These are phyloP conservation scores for Platismatia glauca DNA, from an alignment of 495 filamentous ascomycete genomes.

Conservation along the genomic window DNA sequence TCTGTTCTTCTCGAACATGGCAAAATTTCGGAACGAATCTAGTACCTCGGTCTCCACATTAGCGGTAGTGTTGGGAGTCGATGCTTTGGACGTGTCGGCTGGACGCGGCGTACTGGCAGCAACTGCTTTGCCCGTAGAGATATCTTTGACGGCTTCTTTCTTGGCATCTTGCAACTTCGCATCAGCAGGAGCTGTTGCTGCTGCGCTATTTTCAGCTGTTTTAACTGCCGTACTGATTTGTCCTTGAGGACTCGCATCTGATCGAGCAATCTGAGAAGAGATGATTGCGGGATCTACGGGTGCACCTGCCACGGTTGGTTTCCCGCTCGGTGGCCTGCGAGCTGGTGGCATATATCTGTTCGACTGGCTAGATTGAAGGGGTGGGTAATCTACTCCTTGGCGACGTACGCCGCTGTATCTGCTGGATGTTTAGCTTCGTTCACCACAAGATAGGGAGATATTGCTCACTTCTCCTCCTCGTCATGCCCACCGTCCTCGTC, in stretches of 20 bases:
- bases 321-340: constrained; percentile 63
- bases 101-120: constrained; percentile 14
- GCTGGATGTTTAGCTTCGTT: constrained; percentile 13
- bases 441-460: background rate
- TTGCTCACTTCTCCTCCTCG: constrained; percentile 80
- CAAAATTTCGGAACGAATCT: constrained; percentile 74
- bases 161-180: constrained; percentile 5
- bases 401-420: constrained; percentile 90
- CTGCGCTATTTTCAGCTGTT: constrained; percentile 24
- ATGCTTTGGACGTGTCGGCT: constrained; percentile 18
- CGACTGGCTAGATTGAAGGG: constrained; percentile 49
- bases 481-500: constrained; percentile 58
- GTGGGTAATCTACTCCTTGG: constrained; percentile 56
- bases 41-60: constrained; percentile 73
- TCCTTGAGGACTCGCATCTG: constrained; percentile 34
- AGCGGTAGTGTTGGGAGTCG: constrained; percentile 53
- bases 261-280: constrained; percentile 56
- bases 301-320: constrained; percentile 61
- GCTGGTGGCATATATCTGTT: constrained; percentile 89
- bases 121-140: constrained; percentile 7
- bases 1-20: constrained; percentile 64
- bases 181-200: constrained; percentile 14
- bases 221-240: constrained; percentile 23
- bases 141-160: constrained; percentile 20
- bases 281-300: constrained; percentile 78